Percentiles rank a stretch among this genome's conserved stretches.
Conservation (phyloP, 129 eudicot genomes). For the Artemisia argyi region DNA sequence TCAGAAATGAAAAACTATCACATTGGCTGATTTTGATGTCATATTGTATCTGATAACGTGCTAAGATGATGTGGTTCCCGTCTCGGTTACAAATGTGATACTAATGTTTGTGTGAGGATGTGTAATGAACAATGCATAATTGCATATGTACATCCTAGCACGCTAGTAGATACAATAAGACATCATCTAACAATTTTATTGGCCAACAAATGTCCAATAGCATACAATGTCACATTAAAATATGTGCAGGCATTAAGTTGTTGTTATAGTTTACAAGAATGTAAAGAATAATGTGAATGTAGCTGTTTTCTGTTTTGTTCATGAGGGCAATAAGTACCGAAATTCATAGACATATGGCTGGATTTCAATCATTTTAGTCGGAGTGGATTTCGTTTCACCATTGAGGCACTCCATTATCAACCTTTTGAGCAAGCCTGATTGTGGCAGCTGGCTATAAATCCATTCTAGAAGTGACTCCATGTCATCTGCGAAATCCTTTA, state of each 20-base stretch:
- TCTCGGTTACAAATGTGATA: too few relatives aligned
- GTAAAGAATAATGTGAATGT: background rate
- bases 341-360: conserved; percentile 86
- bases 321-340: conserved; percentile 67
- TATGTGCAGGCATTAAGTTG: background rate
- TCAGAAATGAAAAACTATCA: too few relatives aligned
- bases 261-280: conserved; percentile 7
- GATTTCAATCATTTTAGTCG: conserved; percentile 56
- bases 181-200: background rate
- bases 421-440: conserved; percentile 49
- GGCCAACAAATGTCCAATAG: background rate
- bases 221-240: conserved; percentile 30
- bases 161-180: too few relatives aligned
- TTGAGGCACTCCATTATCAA: conserved; percentile 82
- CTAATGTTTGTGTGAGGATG: too few relatives aligned
- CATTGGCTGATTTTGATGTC: too few relatives aligned
- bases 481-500: conserved; percentile 95
- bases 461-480: conserved; percentile 92
- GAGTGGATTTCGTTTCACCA: conserved; percentile 56
- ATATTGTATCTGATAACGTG: too few relatives aligned
- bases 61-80: too few relatives aligned
- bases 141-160: too few relatives aligned
- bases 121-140: too few relatives aligned
- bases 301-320: conserved; percentile 17
- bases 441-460: conserved; percentile 91